Evolutionary conservation across 257 asterid genomes (phyloP).

Genomic region (Oldenlandia corymbosa): DNA sequence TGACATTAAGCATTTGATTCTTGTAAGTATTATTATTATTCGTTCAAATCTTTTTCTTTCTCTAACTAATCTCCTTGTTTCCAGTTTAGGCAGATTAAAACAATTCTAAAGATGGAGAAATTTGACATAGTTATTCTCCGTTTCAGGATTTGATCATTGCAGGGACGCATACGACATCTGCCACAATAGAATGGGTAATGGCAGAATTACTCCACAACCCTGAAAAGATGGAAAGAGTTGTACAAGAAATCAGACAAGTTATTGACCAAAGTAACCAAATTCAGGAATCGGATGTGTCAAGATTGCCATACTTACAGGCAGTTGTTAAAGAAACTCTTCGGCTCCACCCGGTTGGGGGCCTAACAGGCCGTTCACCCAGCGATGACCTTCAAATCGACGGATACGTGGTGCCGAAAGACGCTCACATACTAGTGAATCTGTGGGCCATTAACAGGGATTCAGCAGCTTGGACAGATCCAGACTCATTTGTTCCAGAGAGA

Average conservation of each 20-base stretch:
- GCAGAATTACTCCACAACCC: slow-evolving; percentile 3
- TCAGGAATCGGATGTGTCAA: slow-evolving; percentile 12
- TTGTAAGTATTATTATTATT: too few species aligned
- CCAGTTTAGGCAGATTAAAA: too few species aligned
- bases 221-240: background rate
- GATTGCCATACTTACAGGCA: slow-evolving; percentile 24
- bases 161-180: background rate
- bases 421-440: too few species aligned
- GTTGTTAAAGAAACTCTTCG: slow-evolving; percentile 23
- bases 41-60: background rate
- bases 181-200: slow-evolving; percentile 11
- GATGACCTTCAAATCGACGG: slow-evolving; percentile 11
- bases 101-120: too few species aligned
- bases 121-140: too few species aligned
- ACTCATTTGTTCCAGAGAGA: too few species aligned
- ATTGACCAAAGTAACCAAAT: background rate
- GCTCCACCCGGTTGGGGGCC: slow-evolving; percentile 9
- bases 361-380: slow-evolving; percentile 23
- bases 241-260: background rate
- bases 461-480: too few species aligned
- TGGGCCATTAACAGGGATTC: too few species aligned
- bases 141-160: slow-evolving; percentile 9
- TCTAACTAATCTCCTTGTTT: too few species aligned
- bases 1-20: background rate
- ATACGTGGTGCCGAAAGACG: too few species aligned